phyloP scores from a whole-genome alignment of 257 asterid genomes.

The Verbascum thapsus region DNA sequence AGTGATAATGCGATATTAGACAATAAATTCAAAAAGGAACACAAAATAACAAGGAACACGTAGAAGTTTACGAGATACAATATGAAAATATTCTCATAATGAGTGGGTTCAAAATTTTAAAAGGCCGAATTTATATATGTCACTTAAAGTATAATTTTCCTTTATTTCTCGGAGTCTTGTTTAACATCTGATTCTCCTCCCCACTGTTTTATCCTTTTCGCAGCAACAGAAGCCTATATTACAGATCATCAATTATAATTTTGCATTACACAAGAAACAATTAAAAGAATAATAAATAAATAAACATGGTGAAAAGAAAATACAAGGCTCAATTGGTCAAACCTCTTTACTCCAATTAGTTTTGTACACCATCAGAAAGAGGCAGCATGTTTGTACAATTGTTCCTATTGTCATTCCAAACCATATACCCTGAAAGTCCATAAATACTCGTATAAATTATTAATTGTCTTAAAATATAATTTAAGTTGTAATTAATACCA shows the following conservation, averaged over 20 bases:
- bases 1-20: no score
- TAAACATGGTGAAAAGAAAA: neutral
- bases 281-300: no score
- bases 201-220: slow-evolving; percentile 32
- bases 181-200: slow-evolving; percentile 37
- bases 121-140: no score
- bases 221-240: slow-evolving; percentile 38
- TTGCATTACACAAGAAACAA: neutral
- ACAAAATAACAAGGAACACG: no score
- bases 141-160: no score
- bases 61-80: no score
- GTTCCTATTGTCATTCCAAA: slow-evolving; percentile 54
- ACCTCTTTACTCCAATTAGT: slow-evolving; percentile 66
- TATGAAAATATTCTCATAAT: no score
- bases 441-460: no score
- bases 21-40: no score
- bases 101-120: no score
- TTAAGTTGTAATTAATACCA: no score
- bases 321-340: neutral
- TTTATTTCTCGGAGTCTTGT: slow-evolving; percentile 10
- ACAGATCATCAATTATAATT: neutral
- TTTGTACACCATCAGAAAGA: slow-evolving; percentile 39
- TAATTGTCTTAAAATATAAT: neutral
- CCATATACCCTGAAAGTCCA: slow-evolving; percentile 52
- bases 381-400: slow-evolving; percentile 38